phyloP scores from a whole-genome alignment of 345 rosid genomes.

The Hibiscus trionum region DNA sequence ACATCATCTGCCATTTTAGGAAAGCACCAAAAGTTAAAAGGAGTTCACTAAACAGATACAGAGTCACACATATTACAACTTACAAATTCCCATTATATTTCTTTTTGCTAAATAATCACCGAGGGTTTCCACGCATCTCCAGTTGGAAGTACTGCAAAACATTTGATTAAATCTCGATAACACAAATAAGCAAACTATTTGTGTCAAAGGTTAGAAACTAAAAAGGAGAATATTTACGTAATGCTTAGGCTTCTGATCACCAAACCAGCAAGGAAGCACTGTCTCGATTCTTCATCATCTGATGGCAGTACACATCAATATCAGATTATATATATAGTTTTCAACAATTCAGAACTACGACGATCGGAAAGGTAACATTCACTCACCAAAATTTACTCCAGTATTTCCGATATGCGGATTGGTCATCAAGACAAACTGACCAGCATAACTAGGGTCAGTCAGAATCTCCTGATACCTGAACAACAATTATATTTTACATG shows the following conservation, averaged over 20 bases:
- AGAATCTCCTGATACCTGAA: conserved; percentile 96
- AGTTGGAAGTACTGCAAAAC: conserved; percentile 73
- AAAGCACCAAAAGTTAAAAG: conserved; percentile 8
- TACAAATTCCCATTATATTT: conserved; percentile 90
- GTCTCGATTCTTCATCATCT: conserved; percentile 91
- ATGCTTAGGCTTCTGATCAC: conserved; percentile 83
- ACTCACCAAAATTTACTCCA: conserved; percentile 86
- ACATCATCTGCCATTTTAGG: conserved; percentile 56
- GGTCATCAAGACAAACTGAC: conserved; percentile 97
- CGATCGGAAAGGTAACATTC: neutral
- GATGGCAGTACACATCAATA: conserved; percentile 8
- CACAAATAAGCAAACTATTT: neutral
- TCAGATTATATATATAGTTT: conserved; percentile 4
- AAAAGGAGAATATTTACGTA: conserved; percentile 26
- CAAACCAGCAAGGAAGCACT: conserved; percentile 87
- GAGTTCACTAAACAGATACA: neutral
- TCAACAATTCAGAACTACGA: neutral
- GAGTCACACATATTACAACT: conserved; percentile 13
- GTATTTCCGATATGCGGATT: conserved; percentile 99
- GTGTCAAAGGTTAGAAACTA: neutral
- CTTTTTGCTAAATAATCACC: conserved; percentile 81
- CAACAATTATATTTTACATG: neutral
- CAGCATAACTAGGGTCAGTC: conserved; percentile 94
- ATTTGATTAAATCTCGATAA: neutral
- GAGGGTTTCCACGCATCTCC: conserved; percentile 75